Evolutionary conservation across 1,284 basidiomycete genomes (phyloP).

Genomic region (Trichosporon faecale): DNA sequence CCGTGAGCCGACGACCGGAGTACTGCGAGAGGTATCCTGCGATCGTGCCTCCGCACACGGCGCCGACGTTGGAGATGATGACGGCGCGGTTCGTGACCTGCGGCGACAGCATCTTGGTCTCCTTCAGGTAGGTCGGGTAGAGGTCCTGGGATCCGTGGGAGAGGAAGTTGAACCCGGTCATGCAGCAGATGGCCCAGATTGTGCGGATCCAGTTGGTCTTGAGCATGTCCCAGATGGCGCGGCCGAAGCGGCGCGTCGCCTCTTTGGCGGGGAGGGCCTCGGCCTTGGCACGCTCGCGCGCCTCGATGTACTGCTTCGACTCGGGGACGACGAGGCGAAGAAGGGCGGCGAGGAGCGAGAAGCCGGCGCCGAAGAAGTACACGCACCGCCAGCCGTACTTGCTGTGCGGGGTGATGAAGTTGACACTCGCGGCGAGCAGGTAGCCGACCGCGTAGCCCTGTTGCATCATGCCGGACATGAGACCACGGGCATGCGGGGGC

Average conservation of each 20-base stretch:
- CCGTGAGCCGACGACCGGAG: slow-evolving; percentile 66
- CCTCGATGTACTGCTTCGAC: slow-evolving; percentile 64
- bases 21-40: slow-evolving; percentile 79
- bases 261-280: slow-evolving; percentile 43
- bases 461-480: slow-evolving; percentile 79
- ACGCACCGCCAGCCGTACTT: slow-evolving; percentile 54
- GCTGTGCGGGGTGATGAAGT: slow-evolving; percentile 58
- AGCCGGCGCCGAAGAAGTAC: slow-evolving; percentile 61
- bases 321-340: slow-evolving; percentile 75
- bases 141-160: slow-evolving; percentile 74
- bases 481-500: slow-evolving; percentile 78
- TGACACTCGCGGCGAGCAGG: slow-evolving; percentile 64
- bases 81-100: slow-evolving; percentile 75
- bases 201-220: slow-evolving; percentile 75
- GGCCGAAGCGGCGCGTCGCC: slow-evolving; percentile 70
- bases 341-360: slow-evolving; percentile 70
- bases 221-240: slow-evolving; percentile 69
- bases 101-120: slow-evolving; percentile 50
- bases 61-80: slow-evolving; percentile 71
- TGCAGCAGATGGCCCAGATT: slow-evolving; percentile 67
- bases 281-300: slow-evolving; percentile 50
- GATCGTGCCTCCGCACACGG: slow-evolving; percentile 70
- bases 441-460: slow-evolving; percentile 67
- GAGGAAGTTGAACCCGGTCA: slow-evolving; percentile 78
- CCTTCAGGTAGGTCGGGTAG: slow-evolving; percentile 66